A percentile compares a stretch with the other conserved stretches of the same genome.
phyloP scores from a whole-genome alignment of 31 red algal species.

The Odonthalia washingtoniensis region DNA sequence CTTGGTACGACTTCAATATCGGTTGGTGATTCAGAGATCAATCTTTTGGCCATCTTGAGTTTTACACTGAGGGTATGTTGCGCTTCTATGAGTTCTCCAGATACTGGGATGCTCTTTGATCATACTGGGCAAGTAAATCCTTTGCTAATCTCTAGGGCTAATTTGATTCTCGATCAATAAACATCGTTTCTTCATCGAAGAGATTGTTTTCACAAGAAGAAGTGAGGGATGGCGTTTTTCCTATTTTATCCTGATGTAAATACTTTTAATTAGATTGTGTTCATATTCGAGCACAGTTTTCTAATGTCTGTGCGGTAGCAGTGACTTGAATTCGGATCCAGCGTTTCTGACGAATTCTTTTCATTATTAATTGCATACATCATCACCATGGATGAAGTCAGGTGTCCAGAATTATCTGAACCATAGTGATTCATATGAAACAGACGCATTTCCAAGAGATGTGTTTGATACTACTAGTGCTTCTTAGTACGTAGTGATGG shows the following conservation, averaged over 20 bases:
- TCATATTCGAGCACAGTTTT: conserved; percentile 18
- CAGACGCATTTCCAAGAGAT: not conserved
- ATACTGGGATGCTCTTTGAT: not conserved
- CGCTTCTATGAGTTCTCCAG: conserved; percentile 34
- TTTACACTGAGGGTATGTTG: conserved; percentile 24
- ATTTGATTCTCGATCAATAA: not conserved
- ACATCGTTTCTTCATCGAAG: not conserved
- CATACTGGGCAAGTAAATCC: not conserved
- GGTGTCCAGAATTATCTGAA: conserved; percentile 37
- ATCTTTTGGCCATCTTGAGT: conserved; percentile 7
- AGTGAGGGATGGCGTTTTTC: not conserved
- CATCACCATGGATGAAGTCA: not conserved
- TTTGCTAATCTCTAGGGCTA: conserved; percentile 9
- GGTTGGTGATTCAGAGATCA: not conserved
- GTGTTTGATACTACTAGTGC: not conserved
- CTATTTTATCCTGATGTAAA: conserved; percentile 6
- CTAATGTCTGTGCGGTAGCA: not conserved
- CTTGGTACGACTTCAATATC: conserved; percentile 1
- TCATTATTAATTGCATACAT: conserved; percentile 12
- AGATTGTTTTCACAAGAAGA: not conserved
- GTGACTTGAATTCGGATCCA: not conserved
- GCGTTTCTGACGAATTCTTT: not conserved
- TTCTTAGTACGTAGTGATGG: conserved; percentile 2
- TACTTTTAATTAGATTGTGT: not conserved
- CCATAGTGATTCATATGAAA: not conserved